Conservation (phyloP, 1,139 yeast species). For the Kluyveromyces sp. region DNA sequence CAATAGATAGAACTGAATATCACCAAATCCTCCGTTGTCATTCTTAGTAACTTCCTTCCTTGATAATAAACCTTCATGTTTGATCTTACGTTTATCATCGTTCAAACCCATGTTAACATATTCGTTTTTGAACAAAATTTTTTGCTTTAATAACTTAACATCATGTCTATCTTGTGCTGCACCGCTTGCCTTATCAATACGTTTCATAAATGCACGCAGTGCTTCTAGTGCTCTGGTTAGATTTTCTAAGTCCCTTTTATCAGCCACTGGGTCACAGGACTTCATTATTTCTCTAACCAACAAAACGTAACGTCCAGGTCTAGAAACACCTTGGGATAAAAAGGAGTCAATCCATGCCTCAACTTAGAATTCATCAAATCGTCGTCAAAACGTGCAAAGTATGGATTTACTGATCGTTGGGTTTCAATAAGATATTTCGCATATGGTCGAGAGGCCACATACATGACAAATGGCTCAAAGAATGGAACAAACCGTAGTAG, state of each 20-base stretch:
- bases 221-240: conserved; percentile 68
- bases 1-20: conserved; percentile 68
- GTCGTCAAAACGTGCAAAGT: conserved; percentile 86
- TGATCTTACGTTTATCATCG: conserved; percentile 69
- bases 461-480: conserved; percentile 86
- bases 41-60: conserved; percentile 28
- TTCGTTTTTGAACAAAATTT: conserved; percentile 70
- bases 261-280: conserved; percentile 46
- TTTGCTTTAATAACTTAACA: conserved; percentile 76
- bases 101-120: conserved; percentile 79
- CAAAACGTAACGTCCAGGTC: conserved; percentile 91
- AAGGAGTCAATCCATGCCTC: conserved; percentile 86
- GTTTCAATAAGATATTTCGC: conserved; percentile 95
- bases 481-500: conserved; percentile 75
- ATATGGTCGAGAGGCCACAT: conserved; percentile 94
- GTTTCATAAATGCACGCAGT: conserved; percentile 65
- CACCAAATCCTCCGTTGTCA: conserved; percentile 38
- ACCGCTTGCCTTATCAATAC: conserved; percentile 88
- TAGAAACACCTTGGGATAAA: conserved; percentile 88
- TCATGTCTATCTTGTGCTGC: conserved; percentile 91
- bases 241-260: conserved; percentile 65
- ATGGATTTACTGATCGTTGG: conserved; percentile 82
- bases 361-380: conserved; percentile 80
- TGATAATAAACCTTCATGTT: conserved; percentile 31
- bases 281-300: conserved; percentile 77